Percentiles rank a stretch among this genome's conserved stretches.
Conservation (phyloP, 495 filamentous ascomycete species). For the Penicillium turbatum region DNA sequence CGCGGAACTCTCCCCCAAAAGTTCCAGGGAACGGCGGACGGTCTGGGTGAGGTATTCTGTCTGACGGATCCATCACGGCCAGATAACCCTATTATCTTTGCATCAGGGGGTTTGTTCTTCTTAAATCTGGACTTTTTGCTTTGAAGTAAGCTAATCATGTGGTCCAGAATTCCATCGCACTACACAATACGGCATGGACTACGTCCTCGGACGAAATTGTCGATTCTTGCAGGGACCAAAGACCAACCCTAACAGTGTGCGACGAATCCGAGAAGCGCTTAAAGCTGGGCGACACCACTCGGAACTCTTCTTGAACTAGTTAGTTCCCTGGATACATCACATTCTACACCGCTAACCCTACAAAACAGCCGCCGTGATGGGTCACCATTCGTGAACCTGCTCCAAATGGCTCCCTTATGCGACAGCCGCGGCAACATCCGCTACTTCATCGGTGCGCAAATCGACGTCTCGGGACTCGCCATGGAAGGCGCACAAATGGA, state of each 20-base stretch:
- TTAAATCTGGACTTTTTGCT: too few species aligned
- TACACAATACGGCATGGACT: slow-evolving; percentile 57
- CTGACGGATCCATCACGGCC: slow-evolving; percentile 67
- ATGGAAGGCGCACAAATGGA: slow-evolving; percentile 54
- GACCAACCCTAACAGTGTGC: slow-evolving; percentile 46
- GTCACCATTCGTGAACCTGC: slow-evolving; percentile 60
- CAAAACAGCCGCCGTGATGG: slow-evolving; percentile 50
- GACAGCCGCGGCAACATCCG: slow-evolving; percentile 54
- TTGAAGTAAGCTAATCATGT: not conserved
- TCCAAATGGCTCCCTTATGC: slow-evolving; percentile 55
- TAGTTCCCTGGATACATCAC: slow-evolving; percentile 17
- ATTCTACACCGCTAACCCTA: not conserved
- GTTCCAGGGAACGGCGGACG: slow-evolving; percentile 57
- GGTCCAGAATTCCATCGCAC: slow-evolving; percentile 52
- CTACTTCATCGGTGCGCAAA: slow-evolving; percentile 56
- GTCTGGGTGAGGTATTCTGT: slow-evolving; percentile 71
- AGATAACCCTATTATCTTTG: slow-evolving; percentile 75
- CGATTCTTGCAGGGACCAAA: slow-evolving; percentile 58
- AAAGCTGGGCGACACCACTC: slow-evolving; percentile 57
- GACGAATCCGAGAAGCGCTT: slow-evolving; percentile 54
- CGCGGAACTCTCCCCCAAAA: slow-evolving; percentile 31
- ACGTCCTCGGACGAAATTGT: slow-evolving; percentile 58
- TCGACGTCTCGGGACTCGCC: slow-evolving; percentile 52
- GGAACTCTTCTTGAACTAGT: slow-evolving; percentile 68
- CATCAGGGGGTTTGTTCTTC: slow-evolving; percentile 58